Evolutionary conservation across 1,284 basidiomycete genomes (phyloP).

Genomic region (Tilletia setariae): DNA sequence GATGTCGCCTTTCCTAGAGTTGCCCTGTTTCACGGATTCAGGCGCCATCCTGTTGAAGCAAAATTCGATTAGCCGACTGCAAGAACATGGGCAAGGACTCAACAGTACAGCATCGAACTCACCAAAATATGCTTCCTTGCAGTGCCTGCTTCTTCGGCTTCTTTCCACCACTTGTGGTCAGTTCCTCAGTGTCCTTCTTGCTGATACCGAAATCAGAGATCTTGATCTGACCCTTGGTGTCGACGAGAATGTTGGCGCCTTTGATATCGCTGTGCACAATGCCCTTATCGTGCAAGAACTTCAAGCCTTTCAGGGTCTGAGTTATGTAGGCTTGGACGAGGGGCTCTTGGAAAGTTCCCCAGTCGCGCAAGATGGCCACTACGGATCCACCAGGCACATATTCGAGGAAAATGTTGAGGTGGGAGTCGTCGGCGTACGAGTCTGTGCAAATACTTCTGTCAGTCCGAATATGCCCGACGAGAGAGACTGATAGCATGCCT

Average conservation of each 20-base stretch:
- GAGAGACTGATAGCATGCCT: not conserved
- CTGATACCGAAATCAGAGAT: slow-evolving; percentile 99
- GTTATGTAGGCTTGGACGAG: slow-evolving; percentile 90
- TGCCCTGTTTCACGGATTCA: slow-evolving; percentile 93
- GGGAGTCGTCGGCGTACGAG: slow-evolving; percentile 54
- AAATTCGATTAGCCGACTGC: too few species aligned
- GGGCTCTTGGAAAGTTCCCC: slow-evolving; percentile 93
- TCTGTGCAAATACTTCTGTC: slow-evolving; percentile 21
- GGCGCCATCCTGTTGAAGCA: slow-evolving; percentile 66
- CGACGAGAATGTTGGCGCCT: slow-evolving; percentile 94
- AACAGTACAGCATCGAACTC: not conserved
- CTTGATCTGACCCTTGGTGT: slow-evolving; percentile 97
- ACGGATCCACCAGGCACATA: slow-evolving; percentile 98
- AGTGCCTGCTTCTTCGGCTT: slow-evolving; percentile 52
- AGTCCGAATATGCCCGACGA: slow-evolving; percentile 15
- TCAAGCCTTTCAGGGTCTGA: slow-evolving; percentile 86
- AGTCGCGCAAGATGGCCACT: slow-evolving; percentile 82
- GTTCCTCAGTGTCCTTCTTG: slow-evolving; percentile 66
- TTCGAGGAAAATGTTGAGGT: slow-evolving; percentile 96
- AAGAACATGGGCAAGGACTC: too few species aligned
- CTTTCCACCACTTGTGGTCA: not conserved
- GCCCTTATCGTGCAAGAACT: slow-evolving; percentile 86
- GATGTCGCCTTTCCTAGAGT: slow-evolving; percentile 91
- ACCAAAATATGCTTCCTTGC: slow-evolving; percentile 92
- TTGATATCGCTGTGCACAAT: slow-evolving; percentile 99